Percentiles rank a stretch among this genome's conserved stretches.
These are phyloP conservation scores for Rusavskia elegans DNA, from an alignment of 495 filamentous ascomycete species.

Conservation along the genomic window DNA sequence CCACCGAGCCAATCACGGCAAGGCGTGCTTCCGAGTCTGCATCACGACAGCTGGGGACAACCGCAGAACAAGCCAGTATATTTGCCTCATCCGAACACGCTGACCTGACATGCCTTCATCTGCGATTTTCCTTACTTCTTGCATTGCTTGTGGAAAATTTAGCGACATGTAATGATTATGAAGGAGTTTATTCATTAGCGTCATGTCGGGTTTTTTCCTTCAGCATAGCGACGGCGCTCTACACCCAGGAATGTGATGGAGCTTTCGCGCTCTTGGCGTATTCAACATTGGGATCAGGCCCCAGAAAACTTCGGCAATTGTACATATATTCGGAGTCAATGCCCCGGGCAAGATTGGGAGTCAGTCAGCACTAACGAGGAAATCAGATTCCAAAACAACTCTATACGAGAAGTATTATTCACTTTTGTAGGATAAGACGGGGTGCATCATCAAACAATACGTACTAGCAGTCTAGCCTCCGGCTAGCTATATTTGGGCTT, in stretches of 20 bases:
- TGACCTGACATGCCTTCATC: background rate
- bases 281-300: background rate
- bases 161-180: too few relatives aligned
- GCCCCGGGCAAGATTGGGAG: too few relatives aligned
- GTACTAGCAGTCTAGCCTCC: too few relatives aligned
- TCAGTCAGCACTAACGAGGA: too few relatives aligned
- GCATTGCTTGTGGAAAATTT: background rate
- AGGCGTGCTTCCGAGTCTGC: conserved; percentile 65
- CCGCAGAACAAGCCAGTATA: conserved; percentile 11
- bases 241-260: background rate
- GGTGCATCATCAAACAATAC: too few relatives aligned
- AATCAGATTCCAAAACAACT: too few relatives aligned
- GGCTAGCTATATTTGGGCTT: too few relatives aligned
- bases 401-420: too few relatives aligned
- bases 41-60: conserved; percentile 31
- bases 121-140: background rate
- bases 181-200: too few relatives aligned
- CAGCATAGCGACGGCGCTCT: conserved; percentile 11
- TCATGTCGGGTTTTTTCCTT: background rate
- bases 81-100: conserved; percentile 6
- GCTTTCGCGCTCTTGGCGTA: conserved; percentile 5
- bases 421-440: too few relatives aligned
- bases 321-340: background rate
- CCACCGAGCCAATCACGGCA: conserved; percentile 56
- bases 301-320: background rate